Evolutionary conservation across 306 rosid genomes (phyloP).

Genomic region (Potentilla sterilis): DNA sequence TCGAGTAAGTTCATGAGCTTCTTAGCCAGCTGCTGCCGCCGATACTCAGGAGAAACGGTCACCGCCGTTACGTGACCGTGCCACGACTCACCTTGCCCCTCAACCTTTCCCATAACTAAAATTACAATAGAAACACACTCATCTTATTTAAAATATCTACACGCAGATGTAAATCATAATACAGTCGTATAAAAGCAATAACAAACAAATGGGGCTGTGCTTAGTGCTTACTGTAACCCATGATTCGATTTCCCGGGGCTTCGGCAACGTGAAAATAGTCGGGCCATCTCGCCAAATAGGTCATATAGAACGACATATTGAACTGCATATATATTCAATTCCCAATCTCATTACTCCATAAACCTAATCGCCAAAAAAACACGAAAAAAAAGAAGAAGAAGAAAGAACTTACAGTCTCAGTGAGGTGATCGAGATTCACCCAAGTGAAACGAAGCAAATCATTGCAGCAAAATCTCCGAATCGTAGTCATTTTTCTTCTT

Average conservation of each 20-base stretch:
- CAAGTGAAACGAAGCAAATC: constrained; percentile 87
- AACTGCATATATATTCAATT: constrained; percentile 45
- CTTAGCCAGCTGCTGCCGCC: constrained; percentile 95
- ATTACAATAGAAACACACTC: background rate
- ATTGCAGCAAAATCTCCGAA: constrained; percentile 92
- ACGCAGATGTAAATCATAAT: background rate
- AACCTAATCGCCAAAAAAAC: background rate
- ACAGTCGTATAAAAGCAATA: background rate
- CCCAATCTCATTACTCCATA: background rate
- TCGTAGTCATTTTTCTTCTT: constrained; percentile 63
- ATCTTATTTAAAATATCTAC: background rate
- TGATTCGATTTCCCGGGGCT: constrained; percentile 74
- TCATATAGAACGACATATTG: constrained; percentile 98
- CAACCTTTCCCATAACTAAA: constrained; percentile 99
- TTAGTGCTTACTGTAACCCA: constrained; percentile 84
- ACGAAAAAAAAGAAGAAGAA: background rate
- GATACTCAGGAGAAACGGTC: constrained; percentile 86
- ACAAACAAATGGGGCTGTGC: background rate
- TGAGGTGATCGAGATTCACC: constrained; percentile 94
- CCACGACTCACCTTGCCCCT: constrained; percentile 99
- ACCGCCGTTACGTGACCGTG: constrained; percentile 99
- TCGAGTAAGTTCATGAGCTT: constrained; percentile 93
- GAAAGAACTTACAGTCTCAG: constrained; percentile 68
- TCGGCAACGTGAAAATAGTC: constrained; percentile 92
- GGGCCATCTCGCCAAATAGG: constrained; percentile 97